Base-by-base conservation (phyloP, 108 stramenopile species). In the Conticribra guillardii region DNA sequence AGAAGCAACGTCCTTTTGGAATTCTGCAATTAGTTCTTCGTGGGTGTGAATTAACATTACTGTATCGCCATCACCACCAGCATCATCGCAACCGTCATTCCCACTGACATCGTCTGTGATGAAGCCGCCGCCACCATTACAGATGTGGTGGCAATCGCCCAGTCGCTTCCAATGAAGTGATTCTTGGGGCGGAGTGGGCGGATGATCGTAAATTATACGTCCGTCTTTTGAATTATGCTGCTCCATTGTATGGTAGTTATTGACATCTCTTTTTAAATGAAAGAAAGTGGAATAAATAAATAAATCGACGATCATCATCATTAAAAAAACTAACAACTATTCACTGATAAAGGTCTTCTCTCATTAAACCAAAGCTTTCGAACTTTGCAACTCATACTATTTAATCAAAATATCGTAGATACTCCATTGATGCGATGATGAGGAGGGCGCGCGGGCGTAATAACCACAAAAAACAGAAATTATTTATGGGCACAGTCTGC, bases 11-110 rank as follows among this genome's bases (percentile, higher is more conserved):
- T 83, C 76, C 1, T 53, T 45, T 28, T 30, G 67, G 66, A 83
- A 82, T 17, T 46, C 52, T 15, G 44, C 23, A 17, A 69, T 31
- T 2, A 85, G 65, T n/a, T 80, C 79, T 49, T 67, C 54, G 34
- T 79, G 69, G 41, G 67, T 52, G 16, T 61, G 48, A 16, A 86
- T 41, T 5, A 9, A 41, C 37, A 41, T 11, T 5, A 41, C 8
- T 9, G 5, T 11, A 41, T 41, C 11, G 37, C 11, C 11, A 41
- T 41, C 37, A 41, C 37, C 8, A 11, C 37, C 37, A 41, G 8
- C 11, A 11, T 41, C 8, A 11, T 9, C 5, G 37, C 37, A 41
- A 41, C 5, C 37, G 37, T 41, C 5, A 41, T 41, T 41, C 5
- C 8, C 37, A 41, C 37, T 41, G 37, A 9, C 37, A 41, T 41